phyloP scores from a whole-genome alignment of 257 asterid genomes.

The Rubia yunnanensis region DNA sequence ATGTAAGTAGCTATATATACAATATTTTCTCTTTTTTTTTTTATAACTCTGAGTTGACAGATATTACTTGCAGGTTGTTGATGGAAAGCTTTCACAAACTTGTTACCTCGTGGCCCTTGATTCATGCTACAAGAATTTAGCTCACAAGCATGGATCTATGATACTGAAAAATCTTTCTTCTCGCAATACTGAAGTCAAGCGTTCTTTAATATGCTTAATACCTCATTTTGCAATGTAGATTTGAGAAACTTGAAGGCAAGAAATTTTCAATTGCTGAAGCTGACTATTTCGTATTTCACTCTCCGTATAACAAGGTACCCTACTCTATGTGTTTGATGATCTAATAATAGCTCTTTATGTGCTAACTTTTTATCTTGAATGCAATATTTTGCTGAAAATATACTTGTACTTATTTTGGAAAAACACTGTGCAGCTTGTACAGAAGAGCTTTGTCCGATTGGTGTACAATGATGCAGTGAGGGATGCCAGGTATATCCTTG shows the following conservation, averaged over 20 bases:
- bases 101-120: slow-evolving; percentile 98
- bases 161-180: not conserved
- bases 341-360: not conserved
- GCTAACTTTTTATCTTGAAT: not conserved
- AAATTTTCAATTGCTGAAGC: slow-evolving; percentile 72
- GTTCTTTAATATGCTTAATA: slow-evolving; percentile 5
- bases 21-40: too few relatives aligned
- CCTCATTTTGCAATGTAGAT: slow-evolving; percentile 35
- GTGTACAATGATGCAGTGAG: slow-evolving; percentile 62
- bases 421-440: slow-evolving; percentile 74
- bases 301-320: slow-evolving; percentile 95
- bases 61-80: slow-evolving; percentile 71
- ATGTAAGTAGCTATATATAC: too few relatives aligned
- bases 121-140: slow-evolving; percentile 81
- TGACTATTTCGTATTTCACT: slow-evolving; percentile 80
- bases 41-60: too few relatives aligned
- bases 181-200: not conserved
- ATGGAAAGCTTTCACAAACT: slow-evolving; percentile 98
- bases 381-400: not conserved
- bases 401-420: slow-evolving; percentile 9
- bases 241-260: slow-evolving; percentile 75
- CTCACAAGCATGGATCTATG: slow-evolving; percentile 47
- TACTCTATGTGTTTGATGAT: not conserved
- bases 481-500: slow-evolving; percentile 56
- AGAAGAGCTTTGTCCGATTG: slow-evolving; percentile 90